Conservation (phyloP, 352 stramenopile species). For the Poterioochromonas sp. region DNA sequence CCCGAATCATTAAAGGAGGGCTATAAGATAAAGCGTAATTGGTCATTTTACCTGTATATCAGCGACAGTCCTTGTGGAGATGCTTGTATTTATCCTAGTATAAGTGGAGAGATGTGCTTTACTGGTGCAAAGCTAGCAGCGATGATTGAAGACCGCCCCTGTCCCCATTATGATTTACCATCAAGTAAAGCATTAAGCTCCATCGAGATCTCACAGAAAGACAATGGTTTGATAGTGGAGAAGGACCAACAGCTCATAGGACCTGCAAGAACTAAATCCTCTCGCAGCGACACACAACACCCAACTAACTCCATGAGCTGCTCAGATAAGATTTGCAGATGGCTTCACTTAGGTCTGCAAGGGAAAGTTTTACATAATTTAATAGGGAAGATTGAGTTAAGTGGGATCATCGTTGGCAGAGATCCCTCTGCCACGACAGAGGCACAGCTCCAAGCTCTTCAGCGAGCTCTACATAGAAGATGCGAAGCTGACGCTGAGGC, state of each 20-base stretch:
- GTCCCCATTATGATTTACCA: too few species aligned
- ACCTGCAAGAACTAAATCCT: neutral
- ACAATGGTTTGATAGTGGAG: neutral
- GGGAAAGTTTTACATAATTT: conserved; percentile 32
- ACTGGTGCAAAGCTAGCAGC: neutral
- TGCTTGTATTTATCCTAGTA: neutral
- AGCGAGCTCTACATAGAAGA: too few species aligned
- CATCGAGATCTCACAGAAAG: neutral
- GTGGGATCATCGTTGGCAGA: neutral
- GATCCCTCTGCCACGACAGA: too few species aligned
- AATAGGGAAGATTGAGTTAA: neutral
- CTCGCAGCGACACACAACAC: neutral
- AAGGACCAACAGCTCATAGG: neutral
- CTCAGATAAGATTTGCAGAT: neutral
- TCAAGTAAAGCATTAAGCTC: neutral
- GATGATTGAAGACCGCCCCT: too few species aligned
- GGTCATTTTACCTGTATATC: neutral
- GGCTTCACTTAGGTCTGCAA: neutral
- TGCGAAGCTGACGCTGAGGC: too few species aligned
- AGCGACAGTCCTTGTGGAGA: conserved; percentile 15
- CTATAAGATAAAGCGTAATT: neutral
- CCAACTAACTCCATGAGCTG: neutral
- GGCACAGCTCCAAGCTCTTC: too few species aligned
- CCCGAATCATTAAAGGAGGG: neutral
- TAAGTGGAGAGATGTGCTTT: neutral